Evolutionary conservation across 1,284 basidiomycete species (phyloP).

Genomic region (Wolfiporia cocos): DNA sequence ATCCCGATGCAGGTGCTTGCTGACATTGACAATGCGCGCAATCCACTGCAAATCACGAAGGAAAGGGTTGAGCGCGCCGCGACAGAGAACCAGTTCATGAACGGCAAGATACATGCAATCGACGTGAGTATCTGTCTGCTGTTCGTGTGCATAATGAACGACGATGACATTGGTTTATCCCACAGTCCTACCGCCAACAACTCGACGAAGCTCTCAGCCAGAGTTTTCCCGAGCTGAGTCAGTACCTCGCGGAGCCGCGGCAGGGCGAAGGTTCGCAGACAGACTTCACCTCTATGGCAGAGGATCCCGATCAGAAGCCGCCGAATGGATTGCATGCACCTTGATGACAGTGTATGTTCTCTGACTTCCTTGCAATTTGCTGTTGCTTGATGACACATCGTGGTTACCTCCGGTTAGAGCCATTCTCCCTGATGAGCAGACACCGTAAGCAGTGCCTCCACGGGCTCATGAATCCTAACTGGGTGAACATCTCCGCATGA

Average conservation of each 20-base stretch:
- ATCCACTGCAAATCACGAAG: slow-evolving; percentile 74
- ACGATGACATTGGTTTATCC: slow-evolving; percentile 2
- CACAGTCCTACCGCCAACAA: slow-evolving; percentile 49
- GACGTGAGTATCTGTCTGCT: slow-evolving; percentile 50
- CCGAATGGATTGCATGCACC: slow-evolving; percentile 1
- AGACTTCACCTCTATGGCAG: background rate
- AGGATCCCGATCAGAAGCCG: slow-evolving; percentile 1
- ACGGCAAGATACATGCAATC: slow-evolving; percentile 78
- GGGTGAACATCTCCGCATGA: too few species aligned
- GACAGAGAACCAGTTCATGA: slow-evolving; percentile 85
- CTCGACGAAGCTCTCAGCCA: slow-evolving; percentile 53
- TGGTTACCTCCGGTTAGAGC: background rate
- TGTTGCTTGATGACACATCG: background rate
- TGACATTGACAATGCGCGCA: slow-evolving; percentile 72
- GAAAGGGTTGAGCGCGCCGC: slow-evolving; percentile 74
- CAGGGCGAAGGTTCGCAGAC: background rate
- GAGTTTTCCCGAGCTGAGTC: slow-evolving; percentile 51
- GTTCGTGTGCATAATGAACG: background rate
- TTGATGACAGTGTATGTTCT: background rate
- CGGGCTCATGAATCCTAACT: too few species aligned
- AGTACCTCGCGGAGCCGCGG: slow-evolving; percentile 19
- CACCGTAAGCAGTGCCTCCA: too few species aligned
- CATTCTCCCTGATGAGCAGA: too few species aligned
- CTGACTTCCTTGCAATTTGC: background rate
- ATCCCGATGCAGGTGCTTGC: slow-evolving; percentile 66